Base-by-base conservation (phyloP, 768 basidiomycete genomes). In the Amanita molliuscula region DNA sequence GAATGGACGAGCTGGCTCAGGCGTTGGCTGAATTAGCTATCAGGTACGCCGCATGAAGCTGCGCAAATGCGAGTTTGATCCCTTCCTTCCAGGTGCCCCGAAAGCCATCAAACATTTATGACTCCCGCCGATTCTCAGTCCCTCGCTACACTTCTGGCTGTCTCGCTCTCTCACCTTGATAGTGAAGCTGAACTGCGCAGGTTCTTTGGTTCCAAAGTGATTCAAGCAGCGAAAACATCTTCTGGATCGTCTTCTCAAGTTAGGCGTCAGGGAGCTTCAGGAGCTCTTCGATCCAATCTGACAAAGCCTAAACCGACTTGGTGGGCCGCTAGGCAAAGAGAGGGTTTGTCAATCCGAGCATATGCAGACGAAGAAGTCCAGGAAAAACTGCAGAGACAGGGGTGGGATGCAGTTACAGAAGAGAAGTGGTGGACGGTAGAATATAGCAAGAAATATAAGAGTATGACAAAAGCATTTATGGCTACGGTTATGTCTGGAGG, bases 351-450 rank as follows among this genome's bases (percentile, higher is more conserved):
- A 0, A 73, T 87, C 40, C 72, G 82, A 4, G 60, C 69, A 5
- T 62, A 89, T 38, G 73, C 73, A 0, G 67, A 75, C 0, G 75
- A 75, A 1, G 89, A 92, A 56, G 53, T 73, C 0, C 47, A 59
- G 10, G 67, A 55, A 40, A 80, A 75, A 63, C 58, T 62, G n/a
- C 57, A 55, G 29, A 63, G 70, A 2, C 66, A 73, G 55, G 64
- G 58, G 31, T 65, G 73, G 62, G 35, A 47, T 26, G 26, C 9
- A 4, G 44, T 29, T 18, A 16, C 23, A 45, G 77, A 76, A 2
- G 95, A 94, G 61, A 84, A 75, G 55, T 88, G 89, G 81, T 96
- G 86, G 82, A 89, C 89, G 0, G 82, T 89, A 29, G 87, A 88
- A 57, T 96, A 93, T 58, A 82, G 82, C 58, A 84, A 81, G 57